Base-by-base conservation (phyloP, 192 early-diverging fungal genomes). In the Mycoemilia scoparia region DNA sequence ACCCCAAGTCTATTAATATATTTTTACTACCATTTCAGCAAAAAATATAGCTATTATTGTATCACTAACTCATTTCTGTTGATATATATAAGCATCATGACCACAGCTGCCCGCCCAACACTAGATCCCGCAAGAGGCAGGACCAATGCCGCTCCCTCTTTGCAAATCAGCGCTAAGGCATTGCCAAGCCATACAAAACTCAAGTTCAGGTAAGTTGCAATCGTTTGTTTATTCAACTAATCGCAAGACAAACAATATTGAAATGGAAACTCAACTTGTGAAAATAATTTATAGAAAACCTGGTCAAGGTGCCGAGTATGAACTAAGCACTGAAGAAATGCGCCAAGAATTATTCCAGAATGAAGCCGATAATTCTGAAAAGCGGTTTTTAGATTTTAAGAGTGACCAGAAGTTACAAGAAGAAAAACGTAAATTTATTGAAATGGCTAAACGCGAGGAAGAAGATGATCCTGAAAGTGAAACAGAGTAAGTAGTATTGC, bases 81-180 rank as follows among this genome's bases (percentile, higher is more conserved):
- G 36, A 12, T 28, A n/a, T n/a, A n/a, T n/a, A n/a, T n/a, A n/a
- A n/a, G n/a, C 27, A 46, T 7, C 17, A 70, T 63, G 73, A 73
- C 73, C 17, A 73, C 70, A 0, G 73, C 73, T n/a, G 73, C 64
- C 20, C 61, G 78, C 20, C 78, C 81, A 6, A 81, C 81, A 21
- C 79, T 78, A 54, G 74, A 81, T 54, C 73, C 76, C 12, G 78
- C 78, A 31, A 65, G 70, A 45, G 78, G 78, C 36, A 68, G 72
- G 32, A 72, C 63, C 13, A 60, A 51, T 22, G 56, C 67, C 34
- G 71, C 64, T 26, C 59, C 77, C 15, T 73, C 74, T 17, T 67
- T 71, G 17, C 63, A 71, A 43, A 69, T 67, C 18, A 70, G 73
- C 17, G 60, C 73, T 19, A 69, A 74, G 32, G 82, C 79, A 51